Base-by-base conservation (phyloP, 2,329 filamentous ascomycete species). In the Botrytis pseudocinerea region DNA sequence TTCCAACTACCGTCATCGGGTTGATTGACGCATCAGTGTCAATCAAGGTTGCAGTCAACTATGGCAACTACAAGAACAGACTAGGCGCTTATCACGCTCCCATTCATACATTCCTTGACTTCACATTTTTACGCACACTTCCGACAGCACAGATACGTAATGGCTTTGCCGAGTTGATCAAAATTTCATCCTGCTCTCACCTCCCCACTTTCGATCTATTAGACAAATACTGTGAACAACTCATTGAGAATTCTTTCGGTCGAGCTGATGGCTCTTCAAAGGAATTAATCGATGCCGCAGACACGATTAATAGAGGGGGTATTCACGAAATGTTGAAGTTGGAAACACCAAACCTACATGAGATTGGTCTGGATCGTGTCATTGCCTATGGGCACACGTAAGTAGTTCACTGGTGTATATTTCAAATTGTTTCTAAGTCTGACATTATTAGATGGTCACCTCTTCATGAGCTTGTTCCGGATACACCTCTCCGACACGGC, bases 11-110 rank as follows among this genome's bases (percentile, higher is more conserved):
- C 0, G 89, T 93, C 75, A 93, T 93, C 78, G 91, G 91, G 16
- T 84, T 93, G 65, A 93, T 93, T 74, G 91, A 93, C 79, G 91
- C 91, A 4, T 92, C 90, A 28, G 91, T 93, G 69, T 91, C 89
- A 51, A 93, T 93, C 84, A 93, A 93, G 80, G 91, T 93, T n/a
- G 91, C 90, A 20, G 91, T 93, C 78, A 93, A 93, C 83, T 92
- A 93, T 78, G 90, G 90, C 80, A 89, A 90, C 80, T 92, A 92
- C 85, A 93, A 93, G 85, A 93, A 93, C 82, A 86, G 90, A 20
- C 86, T 93, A 0, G 91, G 91, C 42, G 91, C 91, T 6, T 93
- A 93, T 80, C 91, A 93, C 78, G 91, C 91, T 0, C 91, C 91
- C 0, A 85, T 89, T 65, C 89, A 91, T 79, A 93, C 91, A 0